phyloP scores from a whole-genome alignment of 2,329 filamentous ascomycete genomes.

The Pseudocercospora fijiensis region DNA sequence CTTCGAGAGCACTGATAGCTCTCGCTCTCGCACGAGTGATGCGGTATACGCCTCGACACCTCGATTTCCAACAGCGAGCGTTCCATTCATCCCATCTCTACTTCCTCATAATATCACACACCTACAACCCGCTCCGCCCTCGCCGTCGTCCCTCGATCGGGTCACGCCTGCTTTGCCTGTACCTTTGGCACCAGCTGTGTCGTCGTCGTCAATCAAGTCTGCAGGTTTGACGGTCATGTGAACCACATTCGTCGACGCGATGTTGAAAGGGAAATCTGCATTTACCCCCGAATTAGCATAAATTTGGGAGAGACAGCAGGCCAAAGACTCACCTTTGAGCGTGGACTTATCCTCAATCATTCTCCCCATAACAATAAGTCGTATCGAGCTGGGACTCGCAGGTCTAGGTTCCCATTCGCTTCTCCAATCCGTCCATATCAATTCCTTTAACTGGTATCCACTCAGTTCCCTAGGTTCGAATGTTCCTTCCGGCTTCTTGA shows the following conservation, averaged over 20 bases:
- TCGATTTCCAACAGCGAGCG: not conserved
- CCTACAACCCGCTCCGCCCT: slow-evolving; percentile 61
- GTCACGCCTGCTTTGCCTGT: slow-evolving; percentile 55
- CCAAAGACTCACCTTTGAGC: slow-evolving; percentile 65
- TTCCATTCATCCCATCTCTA: not conserved
- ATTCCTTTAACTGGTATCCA: slow-evolving; percentile 88
- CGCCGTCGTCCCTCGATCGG: slow-evolving; percentile 50
- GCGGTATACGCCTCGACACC: too few species aligned
- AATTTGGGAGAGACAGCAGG: not conserved
- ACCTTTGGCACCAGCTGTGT: slow-evolving; percentile 68
- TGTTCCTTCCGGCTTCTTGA: slow-evolving; percentile 64
- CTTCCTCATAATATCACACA: slow-evolving; percentile 57
- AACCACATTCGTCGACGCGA: slow-evolving; percentile 76
- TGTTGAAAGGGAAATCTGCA: slow-evolving; percentile 75
- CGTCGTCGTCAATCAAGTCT: slow-evolving; percentile 72
- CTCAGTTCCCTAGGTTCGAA: slow-evolving; percentile 83
- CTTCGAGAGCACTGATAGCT: not conserved
- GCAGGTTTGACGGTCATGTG: slow-evolving; percentile 91
- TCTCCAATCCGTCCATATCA: slow-evolving; percentile 91
- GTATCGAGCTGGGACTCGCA: slow-evolving; percentile 81
- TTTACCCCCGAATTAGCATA: slow-evolving; percentile 43
- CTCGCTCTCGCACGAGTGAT: not conserved
- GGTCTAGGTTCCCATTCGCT: slow-evolving; percentile 83
- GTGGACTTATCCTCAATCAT: slow-evolving; percentile 84
- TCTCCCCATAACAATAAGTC: slow-evolving; percentile 88